Base-by-base conservation (phyloP, 2,329 filamentous ascomycete species). In the Alternaria triticimaculans region DNA sequence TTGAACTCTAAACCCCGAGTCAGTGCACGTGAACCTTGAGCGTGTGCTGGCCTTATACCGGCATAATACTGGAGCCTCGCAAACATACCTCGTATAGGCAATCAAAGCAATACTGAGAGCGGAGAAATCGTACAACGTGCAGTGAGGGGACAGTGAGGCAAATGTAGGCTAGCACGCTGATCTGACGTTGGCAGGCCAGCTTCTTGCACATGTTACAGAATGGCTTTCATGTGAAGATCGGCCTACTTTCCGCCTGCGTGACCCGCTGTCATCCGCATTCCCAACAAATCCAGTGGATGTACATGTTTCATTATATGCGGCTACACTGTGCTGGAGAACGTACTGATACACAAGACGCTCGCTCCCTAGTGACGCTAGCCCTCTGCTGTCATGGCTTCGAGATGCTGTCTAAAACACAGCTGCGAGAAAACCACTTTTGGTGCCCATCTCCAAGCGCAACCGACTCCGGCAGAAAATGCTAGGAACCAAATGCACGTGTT, bases 401-500 rank as follows among this genome's bases (percentile, higher is more conserved):
- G 63, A 60, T 58, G 62, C 59, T 60, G 59, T 69, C 65, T 63
- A 64, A 58, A 62, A 59, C 58, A 68, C 65, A 63, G 60, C 68
- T 63, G 55, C 55, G 61, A 59, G 63, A 62, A 67, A 57, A 51
- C 48, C 57, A 62, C 66, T 69, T 72, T 67, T 69, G 61, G 63
- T 65, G 60, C 72, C 74, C 75, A 73, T 70, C 62, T 67, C 67
- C 70, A 60, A 66, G 64, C 66, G 65, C 70, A 67, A 71, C 66
- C 63, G 66, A 72, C 72, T 73, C 68, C 71, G 66, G 73, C 72
- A 70, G 65, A 63, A 75, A 75, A 76, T 78, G 75, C 75, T 69
- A 71, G 69, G 64, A 73, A 67, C 66, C 62, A 67, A 69, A 74
- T 74, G 68, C 72, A 73, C 65, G 66, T 60, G 65, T 60, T 60